These are phyloP conservation scores for Sporothrix protearum DNA, from an alignment of 2,329 filamentous ascomycete species.

Conservation along the genomic window DNA sequence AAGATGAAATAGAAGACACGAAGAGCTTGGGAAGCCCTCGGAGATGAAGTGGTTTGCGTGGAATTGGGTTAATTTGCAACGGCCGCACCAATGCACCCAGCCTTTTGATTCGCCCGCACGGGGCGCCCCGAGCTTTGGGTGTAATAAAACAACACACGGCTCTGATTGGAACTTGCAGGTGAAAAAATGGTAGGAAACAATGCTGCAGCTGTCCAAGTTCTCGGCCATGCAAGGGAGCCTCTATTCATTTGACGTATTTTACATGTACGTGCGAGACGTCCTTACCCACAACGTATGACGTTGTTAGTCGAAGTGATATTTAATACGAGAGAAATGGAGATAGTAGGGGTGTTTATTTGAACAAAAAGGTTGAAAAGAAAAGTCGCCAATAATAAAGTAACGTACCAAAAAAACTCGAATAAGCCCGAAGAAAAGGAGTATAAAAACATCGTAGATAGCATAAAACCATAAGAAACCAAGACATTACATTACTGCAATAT, in stretches of 20 bases:
- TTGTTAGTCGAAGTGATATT: not conserved
- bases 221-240: not conserved
- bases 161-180: not conserved
- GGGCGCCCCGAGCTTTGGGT: not conserved
- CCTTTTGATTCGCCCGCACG: conserved; percentile 1
- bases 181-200: not conserved
- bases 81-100: not conserved
- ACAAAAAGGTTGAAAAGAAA: no score
- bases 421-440: no score
- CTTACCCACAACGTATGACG: not conserved
- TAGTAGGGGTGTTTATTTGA: no score
- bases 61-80: conserved; percentile 12
- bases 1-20: not conserved
- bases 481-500: no score
- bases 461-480: no score
- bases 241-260: not conserved
- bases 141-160: not conserved
- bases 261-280: not conserved
- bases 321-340: not conserved
- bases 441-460: no score
- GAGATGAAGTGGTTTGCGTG: conserved; percentile 16
- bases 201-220: not conserved
- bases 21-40: not conserved
- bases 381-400: no score
- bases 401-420: no score